These are phyloP conservation scores for Fraxinus albicans DNA, from an alignment of 305 asterid species.

Conservation along the genomic window DNA sequence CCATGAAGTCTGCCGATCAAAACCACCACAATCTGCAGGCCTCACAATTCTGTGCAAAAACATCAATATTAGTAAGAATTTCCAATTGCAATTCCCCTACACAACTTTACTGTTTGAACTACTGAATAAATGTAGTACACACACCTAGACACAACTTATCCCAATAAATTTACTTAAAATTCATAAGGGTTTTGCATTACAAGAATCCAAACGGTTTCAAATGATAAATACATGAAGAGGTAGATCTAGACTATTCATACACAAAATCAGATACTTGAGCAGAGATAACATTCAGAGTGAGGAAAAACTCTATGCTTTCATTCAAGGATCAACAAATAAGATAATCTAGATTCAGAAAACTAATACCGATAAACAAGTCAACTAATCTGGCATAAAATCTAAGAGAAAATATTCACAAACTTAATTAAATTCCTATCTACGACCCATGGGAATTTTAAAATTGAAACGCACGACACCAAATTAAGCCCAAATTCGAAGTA, in stretches of 20 bases:
- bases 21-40: conserved; percentile 32
- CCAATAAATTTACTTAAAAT: neutral
- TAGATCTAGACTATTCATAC: conserved; percentile 27
- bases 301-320: neutral
- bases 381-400: conserved; percentile 6
- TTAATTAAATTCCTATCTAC: conserved; percentile 3
- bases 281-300: conserved; percentile 1
- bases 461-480: neutral
- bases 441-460: neutral
- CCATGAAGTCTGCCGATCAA: conserved; percentile 42
- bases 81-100: neutral
- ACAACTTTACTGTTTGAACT: neutral
- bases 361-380: neutral
- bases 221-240: neutral
- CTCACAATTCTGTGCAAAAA: conserved; percentile 35
- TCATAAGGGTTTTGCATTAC: neutral
- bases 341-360: conserved; percentile 12
- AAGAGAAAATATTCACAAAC: neutral
- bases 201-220: conserved; percentile 1
- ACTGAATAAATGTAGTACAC: neutral
- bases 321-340: neutral
- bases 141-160: neutral
- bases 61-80: neutral
- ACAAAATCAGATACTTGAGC: conserved; percentile 10
- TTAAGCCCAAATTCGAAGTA: neutral